phyloP scores from a whole-genome alignment of 148 eudicot genomes.

The Chenopodium formosanum region DNA sequence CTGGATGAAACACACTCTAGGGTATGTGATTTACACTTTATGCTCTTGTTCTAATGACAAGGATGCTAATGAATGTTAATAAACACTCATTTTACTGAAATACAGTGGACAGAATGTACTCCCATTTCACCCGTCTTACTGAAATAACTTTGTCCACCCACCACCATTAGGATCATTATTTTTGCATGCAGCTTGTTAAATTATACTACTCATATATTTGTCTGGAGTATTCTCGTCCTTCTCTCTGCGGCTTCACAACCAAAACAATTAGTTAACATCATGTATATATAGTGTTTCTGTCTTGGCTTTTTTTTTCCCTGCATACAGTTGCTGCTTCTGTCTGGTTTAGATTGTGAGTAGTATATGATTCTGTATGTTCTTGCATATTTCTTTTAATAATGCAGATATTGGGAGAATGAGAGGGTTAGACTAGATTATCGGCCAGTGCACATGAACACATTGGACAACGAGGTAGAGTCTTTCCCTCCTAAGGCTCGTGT shows the following conservation, averaged over 20 bases:
- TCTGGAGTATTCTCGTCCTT: too few species aligned
- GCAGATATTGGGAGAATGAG: slow-evolving; percentile 86
- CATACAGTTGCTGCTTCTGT: neutral
- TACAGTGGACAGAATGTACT: too few species aligned
- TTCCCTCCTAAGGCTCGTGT: slow-evolving; percentile 96
- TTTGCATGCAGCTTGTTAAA: neutral
- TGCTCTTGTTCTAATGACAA: neutral
- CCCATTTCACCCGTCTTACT: too few species aligned
- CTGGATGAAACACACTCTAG: slow-evolving; percentile 94
- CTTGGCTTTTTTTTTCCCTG: neutral
- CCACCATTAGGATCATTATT: neutral
- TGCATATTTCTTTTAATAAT: neutral
- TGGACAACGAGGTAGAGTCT: slow-evolving; percentile 79
- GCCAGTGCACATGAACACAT: slow-evolving; percentile 86
- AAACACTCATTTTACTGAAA: neutral
- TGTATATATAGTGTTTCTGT: neutral
- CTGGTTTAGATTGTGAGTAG: neutral
- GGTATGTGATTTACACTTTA: slow-evolving; percentile 44
- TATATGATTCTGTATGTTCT: neutral
- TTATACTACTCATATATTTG: too few species aligned
- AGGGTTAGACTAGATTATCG: slow-evolving; percentile 81
- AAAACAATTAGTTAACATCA: too few species aligned
- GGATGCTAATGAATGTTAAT: neutral
- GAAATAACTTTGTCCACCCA: neutral
- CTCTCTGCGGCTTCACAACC: too few species aligned